Evolutionary conservation across 176 grass and related monocot genomes (phyloP).

Genomic region (Tillandsia fasciculata): DNA sequence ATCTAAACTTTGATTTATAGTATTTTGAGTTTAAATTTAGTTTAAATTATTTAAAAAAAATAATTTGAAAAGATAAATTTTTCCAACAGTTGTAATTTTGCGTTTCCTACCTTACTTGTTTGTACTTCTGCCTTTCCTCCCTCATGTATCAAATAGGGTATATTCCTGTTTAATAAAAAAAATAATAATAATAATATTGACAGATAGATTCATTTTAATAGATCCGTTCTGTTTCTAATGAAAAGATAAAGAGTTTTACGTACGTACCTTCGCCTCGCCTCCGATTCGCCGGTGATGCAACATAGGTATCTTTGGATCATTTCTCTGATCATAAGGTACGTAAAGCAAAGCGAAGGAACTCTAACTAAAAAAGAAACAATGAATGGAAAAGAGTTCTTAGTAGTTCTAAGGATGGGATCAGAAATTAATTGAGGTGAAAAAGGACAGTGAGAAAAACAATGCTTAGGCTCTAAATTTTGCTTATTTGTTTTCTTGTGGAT

Average conservation of each 20-base stretch:
- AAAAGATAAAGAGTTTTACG: not conserved
- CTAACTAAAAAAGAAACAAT: not conserved
- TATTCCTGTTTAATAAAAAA: too few species aligned
- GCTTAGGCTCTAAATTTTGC: conserved; percentile 9
- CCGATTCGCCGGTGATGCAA: conserved; percentile 31
- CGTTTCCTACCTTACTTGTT: too few species aligned
- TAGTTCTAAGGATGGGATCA: not conserved
- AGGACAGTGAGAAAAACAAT: not conserved
- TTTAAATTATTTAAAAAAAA: too few species aligned
- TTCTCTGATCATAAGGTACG: not conserved
- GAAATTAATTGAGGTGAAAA: not conserved
- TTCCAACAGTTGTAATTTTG: too few species aligned
- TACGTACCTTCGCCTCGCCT: conserved; percentile 23
- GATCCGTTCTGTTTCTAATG: too few species aligned
- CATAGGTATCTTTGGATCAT: conserved; percentile 47
- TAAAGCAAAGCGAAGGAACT: not conserved
- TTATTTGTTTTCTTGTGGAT: conserved; percentile 19
- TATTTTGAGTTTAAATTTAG: too few species aligned
- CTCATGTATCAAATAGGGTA: too few species aligned
- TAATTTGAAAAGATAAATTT: too few species aligned
- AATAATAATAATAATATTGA: too few species aligned
- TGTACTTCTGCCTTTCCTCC: too few species aligned
- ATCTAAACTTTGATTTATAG: too few species aligned
- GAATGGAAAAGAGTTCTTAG: not conserved
- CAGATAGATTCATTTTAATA: too few species aligned